A percentile compares a stretch with the other conserved stretches of the same genome.
These are phyloP conservation scores for Immersiporthe knoxdaviesiana DNA, from an alignment of 2,329 filamentous ascomycete species.

Conservation along the genomic window DNA sequence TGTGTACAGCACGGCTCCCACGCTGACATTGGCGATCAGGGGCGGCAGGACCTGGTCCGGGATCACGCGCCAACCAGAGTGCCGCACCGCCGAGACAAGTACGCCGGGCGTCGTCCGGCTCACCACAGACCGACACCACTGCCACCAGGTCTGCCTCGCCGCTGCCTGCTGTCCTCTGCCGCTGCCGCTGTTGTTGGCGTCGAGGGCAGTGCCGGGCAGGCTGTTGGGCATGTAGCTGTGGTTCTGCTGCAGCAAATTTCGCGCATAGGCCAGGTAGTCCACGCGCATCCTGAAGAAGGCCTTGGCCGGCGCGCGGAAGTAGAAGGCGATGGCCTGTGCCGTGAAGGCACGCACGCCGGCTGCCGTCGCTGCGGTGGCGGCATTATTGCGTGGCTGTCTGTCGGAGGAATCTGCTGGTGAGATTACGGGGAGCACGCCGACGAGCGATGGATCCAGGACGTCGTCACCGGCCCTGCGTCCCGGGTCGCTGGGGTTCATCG, in stretches of 20 bases:
- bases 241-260: slow-evolving; percentile 52
- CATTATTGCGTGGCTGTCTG: slow-evolving; percentile 55
- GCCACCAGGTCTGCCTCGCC: slow-evolving; percentile 39
- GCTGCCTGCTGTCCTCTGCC: background rate
- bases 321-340: slow-evolving; percentile 84
- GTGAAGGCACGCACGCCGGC: slow-evolving; percentile 83
- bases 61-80: slow-evolving; percentile 74
- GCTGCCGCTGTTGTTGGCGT: slow-evolving; percentile 23
- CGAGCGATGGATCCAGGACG: slow-evolving; percentile 8
- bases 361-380: slow-evolving; percentile 75
- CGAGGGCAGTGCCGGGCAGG: slow-evolving; percentile 32
- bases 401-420: slow-evolving; percentile 49
- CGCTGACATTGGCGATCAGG: slow-evolving; percentile 72
- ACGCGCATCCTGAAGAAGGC: slow-evolving; percentile 90
- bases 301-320: slow-evolving; percentile 89
- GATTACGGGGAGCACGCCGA: slow-evolving; percentile 50
- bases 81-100: slow-evolving; percentile 66
- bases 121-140: slow-evolving; percentile 49
- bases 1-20: slow-evolving; percentile 76
- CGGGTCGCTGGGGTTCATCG: slow-evolving; percentile 29
- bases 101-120: slow-evolving; percentile 69
- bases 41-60: slow-evolving; percentile 79
- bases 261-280: slow-evolving; percentile 72
- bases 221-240: slow-evolving; percentile 24
- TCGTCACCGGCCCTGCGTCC: slow-evolving; percentile 24